phyloP scores from a whole-genome alignment of 2,329 filamentous ascomycete species.

The Zelopaecilomyces penicillatus region DNA sequence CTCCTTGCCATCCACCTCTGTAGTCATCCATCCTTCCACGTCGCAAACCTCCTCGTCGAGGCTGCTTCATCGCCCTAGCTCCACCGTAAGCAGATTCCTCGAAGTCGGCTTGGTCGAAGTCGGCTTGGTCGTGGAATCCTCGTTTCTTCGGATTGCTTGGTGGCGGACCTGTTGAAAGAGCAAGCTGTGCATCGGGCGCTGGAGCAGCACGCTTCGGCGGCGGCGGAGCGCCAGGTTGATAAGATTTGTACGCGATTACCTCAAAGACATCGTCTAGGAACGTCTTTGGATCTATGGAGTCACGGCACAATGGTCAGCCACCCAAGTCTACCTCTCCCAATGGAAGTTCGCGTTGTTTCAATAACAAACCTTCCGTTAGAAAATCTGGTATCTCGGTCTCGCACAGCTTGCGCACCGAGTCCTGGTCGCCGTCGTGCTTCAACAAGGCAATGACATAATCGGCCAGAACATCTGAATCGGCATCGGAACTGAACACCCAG shows the following conservation, averaged over 20 bases:
- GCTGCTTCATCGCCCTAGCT: conserved; percentile 49
- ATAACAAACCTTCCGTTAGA: conserved; percentile 49
- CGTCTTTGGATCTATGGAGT: conserved; percentile 23
- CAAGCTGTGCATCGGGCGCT: conserved; percentile 5
- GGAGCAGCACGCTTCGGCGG: conserved; percentile 21
- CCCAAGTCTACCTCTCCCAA: not conserved
- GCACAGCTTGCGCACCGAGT: conserved; percentile 59
- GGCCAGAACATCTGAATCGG: conserved; percentile 71
- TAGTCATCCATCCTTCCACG: conserved; percentile 16
- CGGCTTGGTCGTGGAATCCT: conserved; percentile 24
- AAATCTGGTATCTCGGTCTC: conserved; percentile 69
- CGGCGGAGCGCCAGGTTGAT: conserved; percentile 45
- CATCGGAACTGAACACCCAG: conserved; percentile 54
- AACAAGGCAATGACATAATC: conserved; percentile 78
- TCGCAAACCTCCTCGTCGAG: conserved; percentile 42
- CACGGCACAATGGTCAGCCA: not conserved
- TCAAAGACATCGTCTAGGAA: conserved; percentile 68
- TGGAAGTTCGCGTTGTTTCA: not conserved
- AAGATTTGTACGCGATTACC: conserved; percentile 54
- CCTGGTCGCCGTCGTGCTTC: conserved; percentile 57
- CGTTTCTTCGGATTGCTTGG: conserved; percentile 23
- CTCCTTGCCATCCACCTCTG: conserved; percentile 10
- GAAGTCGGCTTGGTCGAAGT: conserved; percentile 11
- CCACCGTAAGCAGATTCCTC: conserved; percentile 18
- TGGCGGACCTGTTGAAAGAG: not conserved